These are phyloP conservation scores for Pseudocercospora fijiensis DNA, from an alignment of 2,329 filamentous ascomycete genomes.

Conservation along the genomic window DNA sequence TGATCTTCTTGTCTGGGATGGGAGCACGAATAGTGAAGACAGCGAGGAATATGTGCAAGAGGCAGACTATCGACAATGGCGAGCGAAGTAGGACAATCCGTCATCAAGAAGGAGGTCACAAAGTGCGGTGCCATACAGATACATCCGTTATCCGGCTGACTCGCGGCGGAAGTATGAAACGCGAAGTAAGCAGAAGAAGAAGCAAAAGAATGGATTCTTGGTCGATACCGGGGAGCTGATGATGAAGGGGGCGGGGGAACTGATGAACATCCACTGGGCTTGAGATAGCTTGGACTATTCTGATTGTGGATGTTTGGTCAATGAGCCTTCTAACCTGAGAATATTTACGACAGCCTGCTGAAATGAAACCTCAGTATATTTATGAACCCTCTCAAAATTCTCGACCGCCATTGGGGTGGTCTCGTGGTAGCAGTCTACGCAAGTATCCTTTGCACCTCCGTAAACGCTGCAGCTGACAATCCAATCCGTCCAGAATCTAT, in stretches of 20 bases:
- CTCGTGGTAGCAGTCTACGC: background rate
- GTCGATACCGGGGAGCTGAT: slow-evolving; percentile 14
- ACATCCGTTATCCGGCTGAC: background rate
- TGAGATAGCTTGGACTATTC: background rate
- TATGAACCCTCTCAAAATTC: too few relatives aligned
- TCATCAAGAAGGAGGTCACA: background rate
- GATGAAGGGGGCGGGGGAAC: background rate
- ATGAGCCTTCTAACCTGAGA: background rate
- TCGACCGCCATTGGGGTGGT: too few relatives aligned
- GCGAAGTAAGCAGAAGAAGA: slow-evolving; percentile 2
- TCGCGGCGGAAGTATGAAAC: background rate
- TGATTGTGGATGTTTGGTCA: background rate
- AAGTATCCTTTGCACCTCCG: slow-evolving; percentile 18
- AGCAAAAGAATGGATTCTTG: slow-evolving; percentile 9
- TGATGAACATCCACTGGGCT: slow-evolving; percentile 1
- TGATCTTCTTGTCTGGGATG: background rate
- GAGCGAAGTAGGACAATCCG: background rate
- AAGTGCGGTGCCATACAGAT: background rate
- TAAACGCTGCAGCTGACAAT: slow-evolving; percentile 18
- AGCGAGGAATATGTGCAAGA: background rate
- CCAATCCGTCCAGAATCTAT: slow-evolving; percentile 13
- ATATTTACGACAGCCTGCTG: background rate
- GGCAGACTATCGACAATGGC: background rate
- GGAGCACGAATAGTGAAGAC: background rate
- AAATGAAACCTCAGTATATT: too few relatives aligned